phyloP scores from a whole-genome alignment of 176 grass and related monocot species.

The Musa itinerans region DNA sequence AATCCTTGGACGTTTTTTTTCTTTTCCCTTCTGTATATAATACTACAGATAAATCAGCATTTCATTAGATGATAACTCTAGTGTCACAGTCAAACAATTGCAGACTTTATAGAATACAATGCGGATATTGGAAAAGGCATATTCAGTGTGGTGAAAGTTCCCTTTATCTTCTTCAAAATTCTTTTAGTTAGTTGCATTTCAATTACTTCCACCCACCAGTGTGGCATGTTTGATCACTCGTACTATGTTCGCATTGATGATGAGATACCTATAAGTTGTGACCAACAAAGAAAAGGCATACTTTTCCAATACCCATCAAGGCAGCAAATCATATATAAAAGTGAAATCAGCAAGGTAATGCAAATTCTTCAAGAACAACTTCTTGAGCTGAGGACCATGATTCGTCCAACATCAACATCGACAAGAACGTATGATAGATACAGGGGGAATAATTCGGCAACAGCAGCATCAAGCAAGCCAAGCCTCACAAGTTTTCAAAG shows the following conservation, averaged over 20 bases:
- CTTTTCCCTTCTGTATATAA: no score
- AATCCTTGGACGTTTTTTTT: no score
- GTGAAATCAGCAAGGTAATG: no score
- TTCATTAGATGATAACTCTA: neutral
- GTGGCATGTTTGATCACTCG: no score
- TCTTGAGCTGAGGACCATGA: neutral
- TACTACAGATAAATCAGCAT: neutral
- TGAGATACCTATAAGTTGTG: no score
- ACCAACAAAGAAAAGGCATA: no score
- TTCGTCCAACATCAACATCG: neutral
- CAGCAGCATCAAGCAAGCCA: no score
- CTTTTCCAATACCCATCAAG: no score
- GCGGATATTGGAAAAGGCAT: neutral
- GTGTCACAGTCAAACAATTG: neutral
- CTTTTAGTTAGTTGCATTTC: neutral
- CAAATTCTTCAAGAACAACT: no score
- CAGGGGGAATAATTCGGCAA: no score
- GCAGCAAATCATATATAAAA: no score
- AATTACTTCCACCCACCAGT: neutral
- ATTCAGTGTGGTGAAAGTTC: neutral
- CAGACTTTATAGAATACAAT: neutral
- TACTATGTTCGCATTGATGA: no score
- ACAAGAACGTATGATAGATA: neutral
- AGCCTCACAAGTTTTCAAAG: neutral
- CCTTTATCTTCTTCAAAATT: neutral